Base-by-base conservation (phyloP, 129 eudicot genomes). In the Solidago caesia region DNA sequence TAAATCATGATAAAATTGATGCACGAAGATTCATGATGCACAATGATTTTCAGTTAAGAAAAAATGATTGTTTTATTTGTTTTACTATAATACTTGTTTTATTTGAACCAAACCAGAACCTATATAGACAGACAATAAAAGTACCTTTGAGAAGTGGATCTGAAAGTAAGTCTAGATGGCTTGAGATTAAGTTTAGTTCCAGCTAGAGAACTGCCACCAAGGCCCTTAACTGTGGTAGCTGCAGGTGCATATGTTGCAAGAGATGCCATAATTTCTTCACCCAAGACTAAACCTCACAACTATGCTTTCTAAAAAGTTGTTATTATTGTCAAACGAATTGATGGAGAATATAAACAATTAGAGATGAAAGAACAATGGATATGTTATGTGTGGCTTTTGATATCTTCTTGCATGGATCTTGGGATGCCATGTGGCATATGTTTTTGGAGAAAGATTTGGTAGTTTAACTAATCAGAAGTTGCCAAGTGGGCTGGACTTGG, bases 161-260 rank as follows among this genome's bases (percentile, higher is more conserved):
- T 84, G 71, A 82, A 45, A 49, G 56, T 71, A 59, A 69, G 82
- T 73, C 87, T 82, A 65, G 92, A 41, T 11, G 96, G 89, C 80
- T 67, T 90, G 77, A 89, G 44, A 73, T 78, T 77, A 80, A 93
- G 88, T 88, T 88, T 93, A 26, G 92, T 84, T 71, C 96, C 98
- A 71, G 85, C 9, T 65, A 90, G 49, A 59, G 96, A 90, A 79
- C 96, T 93, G 74, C 98, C 96, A 48, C 88, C 84, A 25, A 92
- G 96, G 71, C 98, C 98, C 80, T 88, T 90, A 8, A 89, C 82
- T 81, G 87, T 78, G 78, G 88, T 45, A 63, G 93, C 88, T 26
- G 87, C 87, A 16, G 90, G 84, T 62, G 92, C 85, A 81, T 87
- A 75, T 77, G 89, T 86, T 79, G 92, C 92, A 15, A 86, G 82